phyloP scores from a whole-genome alignment of 495 filamentous ascomycete species.

The Daldinia loculata region DNA sequence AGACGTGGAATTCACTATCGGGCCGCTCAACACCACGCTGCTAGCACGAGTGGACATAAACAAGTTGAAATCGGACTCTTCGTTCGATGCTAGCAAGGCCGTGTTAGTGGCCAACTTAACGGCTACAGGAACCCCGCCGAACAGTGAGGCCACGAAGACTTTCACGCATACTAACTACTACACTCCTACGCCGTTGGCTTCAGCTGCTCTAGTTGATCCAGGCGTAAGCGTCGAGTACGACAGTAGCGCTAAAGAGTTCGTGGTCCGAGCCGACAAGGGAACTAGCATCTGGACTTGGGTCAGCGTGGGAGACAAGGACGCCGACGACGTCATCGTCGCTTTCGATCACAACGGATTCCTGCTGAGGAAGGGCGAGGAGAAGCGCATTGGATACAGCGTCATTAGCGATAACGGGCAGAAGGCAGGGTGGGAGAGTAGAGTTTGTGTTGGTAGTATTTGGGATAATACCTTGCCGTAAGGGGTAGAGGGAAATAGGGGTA shows the following conservation, averaged over 20 bases:
- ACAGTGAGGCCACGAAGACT: constrained; percentile 55
- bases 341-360: constrained; percentile 71
- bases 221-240: constrained; percentile 58
- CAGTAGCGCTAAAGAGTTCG: constrained; percentile 54
- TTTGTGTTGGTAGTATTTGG: constrained; percentile 71
- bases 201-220: constrained; percentile 66
- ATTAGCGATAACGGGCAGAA: constrained; percentile 56
- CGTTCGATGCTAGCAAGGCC: constrained; percentile 52
- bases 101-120: constrained; percentile 65
- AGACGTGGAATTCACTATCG: constrained; percentile 59
- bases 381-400: constrained; percentile 58
- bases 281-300: constrained; percentile 75
- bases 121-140: constrained; percentile 63
- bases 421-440: constrained; percentile 59
- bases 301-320: constrained; percentile 56
- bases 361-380: constrained; percentile 60
- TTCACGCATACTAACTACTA: constrained; percentile 68
- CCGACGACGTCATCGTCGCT: constrained; percentile 62
- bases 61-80: constrained; percentile 14
- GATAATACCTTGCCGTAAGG: constrained; percentile 60
- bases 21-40: constrained; percentile 67
- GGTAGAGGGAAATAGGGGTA: neutral
- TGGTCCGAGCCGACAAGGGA: constrained; percentile 64
- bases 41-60: constrained; percentile 56
- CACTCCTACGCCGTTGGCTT: constrained; percentile 60